Evolutionary conservation across 2,329 filamentous ascomycete genomes (phyloP), one percentile per base, ranked within the genome.

Genomic region (Clonostachys solani): DNA sequence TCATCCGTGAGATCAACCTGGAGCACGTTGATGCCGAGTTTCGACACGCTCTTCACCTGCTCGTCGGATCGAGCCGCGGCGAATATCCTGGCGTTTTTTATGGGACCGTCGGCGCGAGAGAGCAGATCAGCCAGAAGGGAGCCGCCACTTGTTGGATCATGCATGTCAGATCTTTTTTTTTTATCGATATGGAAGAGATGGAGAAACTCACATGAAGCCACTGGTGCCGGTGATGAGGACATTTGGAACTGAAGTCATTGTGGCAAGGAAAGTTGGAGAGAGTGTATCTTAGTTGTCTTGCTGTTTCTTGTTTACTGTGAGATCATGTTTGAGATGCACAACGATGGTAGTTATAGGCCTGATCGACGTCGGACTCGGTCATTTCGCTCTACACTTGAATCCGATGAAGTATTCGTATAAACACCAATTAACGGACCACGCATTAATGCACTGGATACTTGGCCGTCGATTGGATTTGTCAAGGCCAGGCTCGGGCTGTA

Each of bases 191-290:
- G 4, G 6, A 23, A 6, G 2, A n/a, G 8, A 29, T 10, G 5
- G 4, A 13, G 42, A 17, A 33, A 15, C 46, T 10, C 51, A 56
- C 64, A 67, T 61, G 54, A 64, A 67, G 34, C 64, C 64, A 29
- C 61, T 64, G 16, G 61, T 63, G 35, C 64, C 64, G 40, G 64
- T 67, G 49, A 67, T 57, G 35, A 67, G 59, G 43, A 65, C 54
- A 29, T 64, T 65, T 29, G 23, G 10, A 10, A 9, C 23, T 10
- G 23, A 29, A 29, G 23, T 29, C 23, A 29, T 29, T 10, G 9
- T 29, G 23, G 3, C 5, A 9, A 4, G 4, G 23, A 6, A 9
- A 4, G 3, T 4, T 29, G 23, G 23, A 29, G 1, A 10, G 3
- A 2, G 9, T 4, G 3, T 3, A 29, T 29, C 3, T 29, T 29